Base-by-base conservation (phyloP, 352 stramenopile genomes). In the Pythium scleroteichum region DNA sequence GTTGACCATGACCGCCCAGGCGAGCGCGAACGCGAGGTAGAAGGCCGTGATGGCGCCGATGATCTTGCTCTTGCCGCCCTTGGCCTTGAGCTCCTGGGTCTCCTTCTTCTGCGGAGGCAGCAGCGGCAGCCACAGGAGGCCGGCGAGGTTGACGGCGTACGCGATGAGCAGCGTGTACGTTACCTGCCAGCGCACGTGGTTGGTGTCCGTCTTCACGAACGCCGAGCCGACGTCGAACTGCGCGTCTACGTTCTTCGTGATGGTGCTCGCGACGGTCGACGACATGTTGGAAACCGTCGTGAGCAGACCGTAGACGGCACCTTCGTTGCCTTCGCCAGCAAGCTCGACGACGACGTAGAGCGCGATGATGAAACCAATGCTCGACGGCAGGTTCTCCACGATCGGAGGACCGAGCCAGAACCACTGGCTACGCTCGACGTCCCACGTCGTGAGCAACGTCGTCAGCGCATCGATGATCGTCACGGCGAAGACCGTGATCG, bases 301-400 rank as follows among this genome's bases (percentile, higher is more conserved):
- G 3, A 64, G 22, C 26, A 72, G 48, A n/a, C 48, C 60, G 22
- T 62, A 62, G 9, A 45, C 53, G 12, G 56, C 51, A 12, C 41
- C 61, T 62, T 72, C 65, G 47, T 64, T 60, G 24, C 61, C 65
- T 8, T 56, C 53, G 20, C 70, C 64, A n/a, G 50, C 53, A 13
- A 74, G n/a, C 23, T 74, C 61, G 19, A 72, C 62, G 13, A 65
- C 35, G 27, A 62, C 52, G 38, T 49, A 68, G 17, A n/a, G 17
- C 16, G 23, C 51, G 17, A 73, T 60, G 27, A 69, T 66, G 26
- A 69, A 69, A 38, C 61, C 46, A 9, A 69, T 50, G 17, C 61
- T 61, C 23, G 17, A 26, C 14, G 61, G 66, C 17, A 72, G 17
- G 39, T 64, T 64, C 23, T 69, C 59, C 35, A 60, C 38, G 38